Evolutionary conservation across 768 basidiomycete genomes (phyloP), one percentile per base, ranked within the genome.

Genomic region (Coprinellus micaceus): DNA sequence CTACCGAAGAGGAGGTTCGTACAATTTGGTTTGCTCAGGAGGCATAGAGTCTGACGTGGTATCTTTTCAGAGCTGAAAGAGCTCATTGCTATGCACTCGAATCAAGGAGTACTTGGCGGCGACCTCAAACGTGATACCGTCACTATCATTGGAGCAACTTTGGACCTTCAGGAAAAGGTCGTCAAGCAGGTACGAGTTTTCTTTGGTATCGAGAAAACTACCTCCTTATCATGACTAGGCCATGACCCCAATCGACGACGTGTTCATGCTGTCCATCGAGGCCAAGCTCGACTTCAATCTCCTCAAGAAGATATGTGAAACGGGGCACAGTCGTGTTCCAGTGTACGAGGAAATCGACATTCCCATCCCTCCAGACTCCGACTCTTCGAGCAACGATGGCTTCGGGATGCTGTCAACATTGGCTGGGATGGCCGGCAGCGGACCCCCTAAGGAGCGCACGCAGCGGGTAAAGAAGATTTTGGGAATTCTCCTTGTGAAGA

Each of bases 241-340:
- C 1, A 91, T 92, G 90, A 91, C 89, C 0, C 86, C 87, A 22
- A 91, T 91, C 60, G 70, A 77, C 36, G 73, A 84, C 49, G 89
- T 92, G 0, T 93, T 94, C 72, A 94, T 94, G 91, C 77, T 96
- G 43, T 88, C 87, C 12, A 90, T 94, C 59, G 85, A 93, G 55
- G 83, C 91, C 0, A 84, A 81, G 58, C 80, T 96, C 39, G 91
- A 94, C 63, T 94, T 87, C 62, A 84, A 84, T 48, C 83, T 86
- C 2, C 77, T 96, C 64, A 85, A 82, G 68, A 77, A 82, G 65
- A 88, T 94, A 37, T 86, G 85, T 60, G 74, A 81, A 60, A 89
- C 88, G 0, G 91, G 91, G 5, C 91, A 92, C 64, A 90, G 88
- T 63, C 85, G 91, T 56, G 84, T 92, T 1, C 91, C 91, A 0